Evolutionary conservation across 2,329 filamentous ascomycete genomes (phyloP).

Genomic region (Neonectria coccinea): DNA sequence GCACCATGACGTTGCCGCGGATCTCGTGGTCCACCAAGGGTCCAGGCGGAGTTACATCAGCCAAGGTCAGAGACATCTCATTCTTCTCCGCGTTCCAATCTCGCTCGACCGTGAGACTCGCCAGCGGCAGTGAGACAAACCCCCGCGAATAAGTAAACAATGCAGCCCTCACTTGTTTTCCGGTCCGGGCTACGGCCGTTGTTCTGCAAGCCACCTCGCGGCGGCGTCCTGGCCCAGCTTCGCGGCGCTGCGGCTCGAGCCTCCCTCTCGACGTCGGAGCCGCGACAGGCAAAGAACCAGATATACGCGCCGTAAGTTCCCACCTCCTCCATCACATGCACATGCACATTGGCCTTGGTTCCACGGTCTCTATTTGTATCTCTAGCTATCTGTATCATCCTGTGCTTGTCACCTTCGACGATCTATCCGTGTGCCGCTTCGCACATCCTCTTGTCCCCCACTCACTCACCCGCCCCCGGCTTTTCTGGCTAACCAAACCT

Average conservation of each 20-base stretch:
- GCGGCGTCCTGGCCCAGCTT: not conserved
- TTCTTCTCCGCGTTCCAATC: not conserved
- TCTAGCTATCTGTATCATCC: constrained; percentile 34
- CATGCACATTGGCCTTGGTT: not conserved
- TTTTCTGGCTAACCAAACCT: constrained; percentile 15
- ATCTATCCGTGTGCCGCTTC: not conserved
- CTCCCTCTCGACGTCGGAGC: constrained; percentile 42
- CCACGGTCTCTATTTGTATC: not conserved
- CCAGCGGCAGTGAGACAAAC: not conserved
- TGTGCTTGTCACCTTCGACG: constrained; percentile 27
- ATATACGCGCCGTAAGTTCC: constrained; percentile 51
- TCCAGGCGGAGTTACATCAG: constrained; percentile 11
- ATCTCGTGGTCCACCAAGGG: constrained; percentile 11
- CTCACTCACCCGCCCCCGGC: constrained; percentile 13
- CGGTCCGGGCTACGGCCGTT: constrained; percentile 15
- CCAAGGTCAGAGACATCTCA: not conserved
- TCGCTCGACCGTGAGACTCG: not conserved
- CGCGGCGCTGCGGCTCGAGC: constrained; percentile 23
- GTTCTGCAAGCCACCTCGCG: constrained; percentile 8
- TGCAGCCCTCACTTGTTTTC: constrained; percentile 11
- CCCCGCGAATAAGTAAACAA: not conserved
- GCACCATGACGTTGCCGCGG: constrained; percentile 18
- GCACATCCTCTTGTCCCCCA: not conserved
- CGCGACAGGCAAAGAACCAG: constrained; percentile 49
- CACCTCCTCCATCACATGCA: constrained; percentile 9